These are phyloP conservation scores for Chlorella sp. DNA, from an alignment of 139 green algal genomes.

Conservation along the genomic window DNA sequence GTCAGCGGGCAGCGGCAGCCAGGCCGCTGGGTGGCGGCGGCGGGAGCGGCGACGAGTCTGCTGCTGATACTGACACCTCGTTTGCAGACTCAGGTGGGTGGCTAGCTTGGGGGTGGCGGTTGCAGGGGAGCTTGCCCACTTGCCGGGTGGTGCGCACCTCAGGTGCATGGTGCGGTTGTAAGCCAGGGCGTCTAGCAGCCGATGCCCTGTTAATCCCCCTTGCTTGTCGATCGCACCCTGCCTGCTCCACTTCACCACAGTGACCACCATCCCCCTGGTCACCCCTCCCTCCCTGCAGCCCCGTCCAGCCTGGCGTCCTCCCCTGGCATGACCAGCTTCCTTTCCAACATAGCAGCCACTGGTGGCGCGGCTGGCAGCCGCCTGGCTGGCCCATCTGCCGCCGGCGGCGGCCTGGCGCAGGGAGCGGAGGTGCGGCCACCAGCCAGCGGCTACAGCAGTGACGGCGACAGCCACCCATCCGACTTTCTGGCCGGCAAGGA, in stretches of 20 bases:
- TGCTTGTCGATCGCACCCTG: no score
- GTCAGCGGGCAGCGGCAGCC: neutral
- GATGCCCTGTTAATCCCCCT: no score
- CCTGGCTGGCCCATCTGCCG: no score
- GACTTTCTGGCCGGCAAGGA: conserved; percentile 25
- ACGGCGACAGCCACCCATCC: neutral
- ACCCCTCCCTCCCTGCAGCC: neutral
- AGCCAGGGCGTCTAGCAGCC: no score
- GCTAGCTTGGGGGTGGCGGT: no score
- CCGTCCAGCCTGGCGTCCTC: conserved; percentile 33
- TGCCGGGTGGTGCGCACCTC: no score
- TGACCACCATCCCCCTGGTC: neutral
- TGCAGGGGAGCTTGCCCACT: no score
- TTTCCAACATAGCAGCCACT: conserved; percentile 8
- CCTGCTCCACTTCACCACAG: no score
- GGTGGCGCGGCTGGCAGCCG: neutral
- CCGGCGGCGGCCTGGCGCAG: neutral
- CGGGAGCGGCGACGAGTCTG: neutral
- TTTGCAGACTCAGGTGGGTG: conserved; percentile 27
- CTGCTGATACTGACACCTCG: conserved; percentile 23
- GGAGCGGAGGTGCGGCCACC: neutral
- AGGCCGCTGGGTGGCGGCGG: neutral
- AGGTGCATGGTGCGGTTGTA: no score
- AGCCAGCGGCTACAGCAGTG: neutral
- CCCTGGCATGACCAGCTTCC: conserved; percentile 16